Base-by-base conservation (phyloP, 1,139 yeast genomes). In the Geotrichum restrictum region DNA sequence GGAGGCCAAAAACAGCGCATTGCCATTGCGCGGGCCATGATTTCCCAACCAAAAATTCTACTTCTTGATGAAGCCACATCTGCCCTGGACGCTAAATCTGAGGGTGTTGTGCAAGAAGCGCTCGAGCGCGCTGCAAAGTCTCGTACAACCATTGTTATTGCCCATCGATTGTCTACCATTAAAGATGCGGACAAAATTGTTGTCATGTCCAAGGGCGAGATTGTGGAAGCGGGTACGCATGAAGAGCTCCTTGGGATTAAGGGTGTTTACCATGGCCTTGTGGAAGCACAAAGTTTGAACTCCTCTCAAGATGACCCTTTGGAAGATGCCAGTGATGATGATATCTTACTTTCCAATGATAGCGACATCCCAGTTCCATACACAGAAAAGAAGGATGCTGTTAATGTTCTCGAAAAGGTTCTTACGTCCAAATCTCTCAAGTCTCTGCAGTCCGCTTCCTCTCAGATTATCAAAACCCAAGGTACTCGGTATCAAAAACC, bases 1-100 rank as follows among this genome's bases (percentile, higher is more conserved):
- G 96, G 96, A 34, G 97, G 97, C 3, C 96, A 88, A 66, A 87
- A 87, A 66, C 97, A 88, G 70, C 76, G 96, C 63, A 80, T 88
- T 45, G 96, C 96, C 3, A 78, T 88, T 58, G 96, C 96, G 0
- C 74, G 96, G 57, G 91, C 95, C 2, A 74, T 85, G 57, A 74
- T 84, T 37, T 78, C 84, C 54, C 76, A 77, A 53, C 91, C 93
- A 1, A 71, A 74, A 48, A 74, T 85, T 36, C 71, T 85, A 54
- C 73, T 85, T 11, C 72, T 85, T 54, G 93, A 85, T 61, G 93
- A 85, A 65, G 89, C 89, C 21, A 85, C 93, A 0, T 82, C 88
- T n/a, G 91, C 91, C 0, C 72, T 85, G 51, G 93, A 85, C 64
- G 79, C 88, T 16, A 79, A 80, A 64, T 81, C 83, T 58, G 88